Evolutionary conservation across 495 filamentous ascomycete species (phyloP).

Genomic region (Aspergillus baeticus): DNA sequence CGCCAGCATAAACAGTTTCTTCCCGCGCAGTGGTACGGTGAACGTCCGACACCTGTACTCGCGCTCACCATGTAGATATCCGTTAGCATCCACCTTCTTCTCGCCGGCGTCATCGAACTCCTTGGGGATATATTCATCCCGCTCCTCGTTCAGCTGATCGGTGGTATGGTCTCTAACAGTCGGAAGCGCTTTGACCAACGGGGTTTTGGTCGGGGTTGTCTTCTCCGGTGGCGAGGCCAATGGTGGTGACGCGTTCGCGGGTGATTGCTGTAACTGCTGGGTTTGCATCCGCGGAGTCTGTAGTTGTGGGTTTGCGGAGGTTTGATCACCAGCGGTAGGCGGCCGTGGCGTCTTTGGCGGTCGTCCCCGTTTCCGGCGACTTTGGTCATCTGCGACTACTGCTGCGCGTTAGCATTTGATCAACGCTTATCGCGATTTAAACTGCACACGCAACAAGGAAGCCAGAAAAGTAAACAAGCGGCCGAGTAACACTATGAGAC

Average conservation of each 20-base stretch:
- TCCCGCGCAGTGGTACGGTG: slow-evolving; percentile 80
- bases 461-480: slow-evolving; percentile 4
- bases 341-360: slow-evolving; percentile 69
- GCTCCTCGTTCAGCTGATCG: slow-evolving; percentile 85
- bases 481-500: slow-evolving; percentile 12
- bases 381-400: slow-evolving; percentile 58
- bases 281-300: slow-evolving; percentile 81
- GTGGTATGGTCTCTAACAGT: slow-evolving; percentile 97
- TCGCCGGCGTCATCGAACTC: slow-evolving; percentile 91
- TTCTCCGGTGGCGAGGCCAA: slow-evolving; percentile 79
- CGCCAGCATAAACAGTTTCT: slow-evolving; percentile 97
- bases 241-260: slow-evolving; percentile 51
- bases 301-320: slow-evolving; percentile 51
- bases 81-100: slow-evolving; percentile 84
- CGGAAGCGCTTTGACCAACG: slow-evolving; percentile 88
- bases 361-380: slow-evolving; percentile 83
- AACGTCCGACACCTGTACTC: slow-evolving; percentile 95
- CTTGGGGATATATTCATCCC: slow-evolving; percentile 94
- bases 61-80: slow-evolving; percentile 75
- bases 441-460: slow-evolving; percentile 3
- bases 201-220: slow-evolving; percentile 79
- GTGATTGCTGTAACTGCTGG: slow-evolving; percentile 57
- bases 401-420: slow-evolving; percentile 9
- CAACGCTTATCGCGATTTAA: background rate
- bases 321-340: slow-evolving; percentile 42